These are phyloP conservation scores for Suillus sp. DNA, from an alignment of 768 basidiomycete genomes.

Conservation along the genomic window DNA sequence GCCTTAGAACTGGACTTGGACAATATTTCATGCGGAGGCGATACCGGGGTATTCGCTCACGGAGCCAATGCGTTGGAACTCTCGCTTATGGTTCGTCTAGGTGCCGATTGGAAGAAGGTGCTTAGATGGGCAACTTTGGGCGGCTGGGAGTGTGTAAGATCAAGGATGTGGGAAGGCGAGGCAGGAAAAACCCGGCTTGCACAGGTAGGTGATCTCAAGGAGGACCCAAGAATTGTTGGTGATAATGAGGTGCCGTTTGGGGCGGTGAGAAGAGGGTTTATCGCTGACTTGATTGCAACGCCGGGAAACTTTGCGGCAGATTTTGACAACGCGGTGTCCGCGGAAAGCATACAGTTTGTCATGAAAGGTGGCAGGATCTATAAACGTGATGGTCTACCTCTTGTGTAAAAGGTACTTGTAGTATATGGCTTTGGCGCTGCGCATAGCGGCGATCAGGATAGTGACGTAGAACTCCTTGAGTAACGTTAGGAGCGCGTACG, in stretches of 20 bases:
- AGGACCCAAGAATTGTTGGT: constrained; percentile 36
- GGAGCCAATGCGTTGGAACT: constrained; percentile 64
- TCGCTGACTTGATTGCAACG: constrained; percentile 49
- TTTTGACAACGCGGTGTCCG: constrained; percentile 47
- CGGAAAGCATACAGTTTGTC: constrained; percentile 51
- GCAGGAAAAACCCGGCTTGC: constrained; percentile 29
- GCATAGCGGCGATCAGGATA: not conserved
- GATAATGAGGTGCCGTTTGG: constrained; percentile 60
- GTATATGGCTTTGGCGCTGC: not conserved
- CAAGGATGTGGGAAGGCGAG: constrained; percentile 46
- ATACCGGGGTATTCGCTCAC: constrained; percentile 66
- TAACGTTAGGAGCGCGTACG: not conserved
- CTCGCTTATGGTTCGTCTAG: constrained; percentile 58
- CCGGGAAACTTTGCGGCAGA: constrained; percentile 39
- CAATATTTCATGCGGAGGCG: constrained; percentile 61
- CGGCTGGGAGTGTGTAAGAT: constrained; percentile 58
- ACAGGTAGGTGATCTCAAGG: constrained; percentile 28
- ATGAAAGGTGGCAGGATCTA: constrained; percentile 59
- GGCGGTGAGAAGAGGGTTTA: constrained; percentile 52
- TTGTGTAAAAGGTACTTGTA: constrained; percentile 14
- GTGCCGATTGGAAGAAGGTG: constrained; percentile 53
- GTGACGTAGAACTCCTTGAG: not conserved
- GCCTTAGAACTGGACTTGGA: constrained; percentile 47
- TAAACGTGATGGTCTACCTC: constrained; percentile 38
- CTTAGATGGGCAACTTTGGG: constrained; percentile 61